Evolutionary conservation across 202 grass and related monocot genomes (phyloP).

Genomic region (Saccharum hybrid): DNA sequence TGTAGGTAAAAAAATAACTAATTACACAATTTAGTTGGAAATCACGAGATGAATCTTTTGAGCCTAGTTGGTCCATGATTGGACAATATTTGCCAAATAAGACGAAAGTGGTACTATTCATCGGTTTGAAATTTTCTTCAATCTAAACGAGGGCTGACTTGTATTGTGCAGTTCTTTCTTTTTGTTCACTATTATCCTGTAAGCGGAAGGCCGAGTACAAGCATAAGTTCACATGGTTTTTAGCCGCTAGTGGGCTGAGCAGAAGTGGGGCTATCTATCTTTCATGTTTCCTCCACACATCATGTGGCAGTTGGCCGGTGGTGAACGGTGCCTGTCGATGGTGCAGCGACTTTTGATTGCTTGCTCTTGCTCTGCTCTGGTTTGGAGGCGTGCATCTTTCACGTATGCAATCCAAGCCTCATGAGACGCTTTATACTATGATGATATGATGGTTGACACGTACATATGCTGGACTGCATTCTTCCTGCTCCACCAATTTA

Average conservation of each 20-base stretch:
- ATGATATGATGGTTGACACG: not conserved
- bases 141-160: too few species aligned
- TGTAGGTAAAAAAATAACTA: too few species aligned
- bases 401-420: not conserved
- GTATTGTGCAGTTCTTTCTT: not conserved
- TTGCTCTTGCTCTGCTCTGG: constrained; percentile 17
- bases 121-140: too few species aligned
- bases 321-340: constrained; percentile 15
- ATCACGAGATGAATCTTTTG: too few species aligned
- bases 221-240: constrained; percentile 47
- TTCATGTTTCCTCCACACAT: constrained; percentile 25
- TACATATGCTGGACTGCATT: not conserved
- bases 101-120: too few species aligned
- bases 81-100: too few species aligned
- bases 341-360: constrained; percentile 9
- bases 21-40: too few species aligned
- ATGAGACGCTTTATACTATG: not conserved
- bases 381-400: constrained; percentile 26
- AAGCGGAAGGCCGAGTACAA: not conserved
- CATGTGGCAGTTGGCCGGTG: constrained; percentile 17
- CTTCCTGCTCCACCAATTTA: too few species aligned
- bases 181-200: not conserved
- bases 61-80: too few species aligned
- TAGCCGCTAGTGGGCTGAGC: constrained; percentile 27
- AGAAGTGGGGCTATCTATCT: constrained; percentile 21